Base-by-base conservation (phyloP, 2,329 filamentous ascomycete species). In the Coniochaeta sp. region DNA sequence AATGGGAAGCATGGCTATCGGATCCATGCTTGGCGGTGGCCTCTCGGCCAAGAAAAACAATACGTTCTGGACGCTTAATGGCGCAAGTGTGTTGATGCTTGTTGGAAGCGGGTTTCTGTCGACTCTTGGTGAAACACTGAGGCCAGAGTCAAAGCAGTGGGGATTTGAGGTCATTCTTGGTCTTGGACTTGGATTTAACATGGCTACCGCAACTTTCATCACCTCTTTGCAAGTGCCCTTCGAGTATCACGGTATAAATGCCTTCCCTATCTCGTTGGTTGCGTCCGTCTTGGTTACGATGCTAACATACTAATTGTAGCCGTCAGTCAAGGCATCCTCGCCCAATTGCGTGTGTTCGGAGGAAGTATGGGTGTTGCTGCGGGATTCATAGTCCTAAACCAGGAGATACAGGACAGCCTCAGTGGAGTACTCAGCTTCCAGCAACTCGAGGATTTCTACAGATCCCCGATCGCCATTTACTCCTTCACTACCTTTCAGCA, bases 301-400 rank as follows among this genome's bases (percentile, higher is more conserved):
- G 9, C 47, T 52, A 14, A 52, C 47, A 9, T 57, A 6, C 26
- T 22, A 24, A 19, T 26, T 5, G 16, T 34, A 65, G 63, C 65
- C 55, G 61, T 66, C 28, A 59, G 61, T 1, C 65, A 66, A 58
- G 65, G 65, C 44, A 61, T 67, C 28, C 54, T 65, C 17, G 64
- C 65, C 17, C 65, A 67, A 57, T 60, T 69, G 47, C 66, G 67
- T 24, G 64, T 67, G 12, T 66, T 70, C 57, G 68, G 68, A 59
- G 67, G 68, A 40, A 67, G 65, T 54, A 62, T 70, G 43, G 68
- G 68, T 40, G 64, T 70, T 4, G 67, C 68, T 24, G 60, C 65
- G 24, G 62, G 62, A 59, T 62, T 66, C 58, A 61, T 66, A n/a
- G 62, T 66, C 16, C 61, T 66, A 58, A 65, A 65, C 47, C 61